Conservation (phyloP, 2,329 filamentous ascomycete genomes). For the Talaromyces sp. region DNA sequence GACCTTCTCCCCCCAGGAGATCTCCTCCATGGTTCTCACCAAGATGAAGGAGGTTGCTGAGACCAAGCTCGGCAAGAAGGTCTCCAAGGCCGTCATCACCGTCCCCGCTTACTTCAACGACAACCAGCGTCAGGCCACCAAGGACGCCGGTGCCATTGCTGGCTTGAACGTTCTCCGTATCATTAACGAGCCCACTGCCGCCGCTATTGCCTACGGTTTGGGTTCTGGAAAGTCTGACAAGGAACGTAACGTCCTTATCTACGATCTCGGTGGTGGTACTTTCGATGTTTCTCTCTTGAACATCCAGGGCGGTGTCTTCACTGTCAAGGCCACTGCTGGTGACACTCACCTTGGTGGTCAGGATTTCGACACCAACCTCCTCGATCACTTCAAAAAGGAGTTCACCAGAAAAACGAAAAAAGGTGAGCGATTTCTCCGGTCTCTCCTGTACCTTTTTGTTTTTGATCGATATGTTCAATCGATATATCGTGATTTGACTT, state of each 20-base stretch:
- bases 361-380: constrained; percentile 93
- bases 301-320: constrained; percentile 99
- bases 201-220: constrained; percentile 97
- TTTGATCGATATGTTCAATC: background rate
- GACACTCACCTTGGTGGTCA: constrained; percentile 95
- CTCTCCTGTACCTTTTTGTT: background rate
- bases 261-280: constrained; percentile 99
- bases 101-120: constrained; percentile 99
- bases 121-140: constrained; percentile 99
- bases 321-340: constrained; percentile 96
- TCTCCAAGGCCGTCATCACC: constrained; percentile 98
- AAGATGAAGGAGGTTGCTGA: constrained; percentile 99
- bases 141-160: constrained; percentile 96
- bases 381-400: constrained; percentile 96
- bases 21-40: constrained; percentile 96
- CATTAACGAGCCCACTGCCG: constrained; percentile 99
- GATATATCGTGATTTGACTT: background rate
- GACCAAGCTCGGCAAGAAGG: constrained; percentile 96
- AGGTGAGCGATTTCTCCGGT: background rate
- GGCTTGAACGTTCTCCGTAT: constrained; percentile 99
- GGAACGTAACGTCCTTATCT: constrained; percentile 98
- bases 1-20: constrained; percentile 96
- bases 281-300: constrained; percentile 99
- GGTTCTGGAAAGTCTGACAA: constrained; percentile 91
- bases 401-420: constrained; percentile 73